These are phyloP conservation scores for Penicillium digitatum DNA, from an alignment of 2,329 filamentous ascomycete species.

Conservation along the genomic window DNA sequence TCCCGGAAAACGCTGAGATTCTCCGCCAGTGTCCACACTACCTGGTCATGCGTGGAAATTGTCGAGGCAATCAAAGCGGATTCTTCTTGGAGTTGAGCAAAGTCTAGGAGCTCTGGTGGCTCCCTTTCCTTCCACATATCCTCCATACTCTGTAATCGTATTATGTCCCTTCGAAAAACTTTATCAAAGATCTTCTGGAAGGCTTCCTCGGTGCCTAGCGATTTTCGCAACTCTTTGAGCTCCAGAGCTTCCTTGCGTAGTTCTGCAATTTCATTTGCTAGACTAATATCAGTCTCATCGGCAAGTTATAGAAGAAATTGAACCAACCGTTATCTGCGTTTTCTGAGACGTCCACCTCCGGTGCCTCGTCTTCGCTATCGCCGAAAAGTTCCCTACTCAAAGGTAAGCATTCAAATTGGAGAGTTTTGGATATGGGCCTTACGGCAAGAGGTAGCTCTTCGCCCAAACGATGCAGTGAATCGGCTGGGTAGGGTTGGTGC, in stretches of 20 bases:
- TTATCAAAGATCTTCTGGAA: conserved; percentile 82
- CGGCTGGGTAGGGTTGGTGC: conserved; percentile 90
- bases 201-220: conserved; percentile 76
- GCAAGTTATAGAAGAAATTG: neutral
- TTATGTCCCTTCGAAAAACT: conserved; percentile 81
- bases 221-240: conserved; percentile 73
- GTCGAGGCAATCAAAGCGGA: conserved; percentile 51
- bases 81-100: conserved; percentile 56
- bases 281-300: conserved; percentile 17
- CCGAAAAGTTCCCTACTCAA: conserved; percentile 73
- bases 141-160: conserved; percentile 77
- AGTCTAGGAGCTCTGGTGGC: conserved; percentile 69
- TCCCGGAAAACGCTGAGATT: conserved; percentile 83
- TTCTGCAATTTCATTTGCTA: conserved; percentile 78
- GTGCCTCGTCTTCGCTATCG: conserved; percentile 77
- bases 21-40: conserved; percentile 74
- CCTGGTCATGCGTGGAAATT: conserved; percentile 65
- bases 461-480: conserved; percentile 99
- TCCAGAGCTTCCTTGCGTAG: conserved; percentile 78
- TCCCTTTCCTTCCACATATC: conserved; percentile 92
- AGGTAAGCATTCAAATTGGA: conserved; percentile 22
- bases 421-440: conserved; percentile 5
- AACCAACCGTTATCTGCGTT: conserved; percentile 70
- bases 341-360: conserved; percentile 72
- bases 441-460: conserved; percentile 90